phyloP scores from a whole-genome alignment of 495 filamentous ascomycete genomes.

The Penicillium atrosanguineum region DNA sequence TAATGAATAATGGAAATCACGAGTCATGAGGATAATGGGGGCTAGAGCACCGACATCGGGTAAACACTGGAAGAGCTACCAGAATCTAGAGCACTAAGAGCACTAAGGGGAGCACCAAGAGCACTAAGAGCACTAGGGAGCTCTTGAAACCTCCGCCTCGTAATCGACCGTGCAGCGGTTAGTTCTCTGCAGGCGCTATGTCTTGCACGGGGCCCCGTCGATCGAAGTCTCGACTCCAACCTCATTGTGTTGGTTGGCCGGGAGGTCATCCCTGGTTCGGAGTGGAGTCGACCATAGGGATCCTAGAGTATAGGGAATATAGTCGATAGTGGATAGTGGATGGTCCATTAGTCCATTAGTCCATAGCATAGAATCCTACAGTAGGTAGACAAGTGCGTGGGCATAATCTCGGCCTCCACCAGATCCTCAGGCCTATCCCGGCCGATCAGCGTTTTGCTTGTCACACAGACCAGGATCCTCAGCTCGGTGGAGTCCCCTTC shows the following conservation, averaged over 20 bases:
- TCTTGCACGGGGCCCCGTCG: conserved; percentile 21
- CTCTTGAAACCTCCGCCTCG: background rate
- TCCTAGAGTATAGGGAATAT: too few relatives aligned
- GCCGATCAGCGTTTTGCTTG: conserved; percentile 27
- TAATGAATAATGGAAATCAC: too few relatives aligned
- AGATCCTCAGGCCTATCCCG: conserved; percentile 22
- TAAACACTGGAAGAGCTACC: background rate
- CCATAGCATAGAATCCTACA: too few relatives aligned
- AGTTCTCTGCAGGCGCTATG: conserved; percentile 12
- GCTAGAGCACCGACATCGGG: too few relatives aligned
- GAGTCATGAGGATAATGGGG: too few relatives aligned
- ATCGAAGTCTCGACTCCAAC: conserved; percentile 16
- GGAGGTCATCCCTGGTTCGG: conserved; percentile 18
- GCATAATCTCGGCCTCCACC: conserved; percentile 16
- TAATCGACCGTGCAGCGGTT: conserved; percentile 27
- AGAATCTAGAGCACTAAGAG: too few relatives aligned
- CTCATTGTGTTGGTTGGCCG: conserved; percentile 6
- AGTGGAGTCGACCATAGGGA: background rate
- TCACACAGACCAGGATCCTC: conserved; percentile 33
- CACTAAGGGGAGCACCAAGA: too few relatives aligned
- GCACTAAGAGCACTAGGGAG: background rate
- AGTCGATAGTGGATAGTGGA: too few relatives aligned
- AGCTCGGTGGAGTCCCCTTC: conserved; percentile 20
- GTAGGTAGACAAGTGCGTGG: conserved; percentile 20
- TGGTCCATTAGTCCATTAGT: background rate